Evolutionary conservation across 2,329 filamentous ascomycete genomes (phyloP), one percentile per base, ranked within the genome.

Genomic region (Phoma herbarum): DNA sequence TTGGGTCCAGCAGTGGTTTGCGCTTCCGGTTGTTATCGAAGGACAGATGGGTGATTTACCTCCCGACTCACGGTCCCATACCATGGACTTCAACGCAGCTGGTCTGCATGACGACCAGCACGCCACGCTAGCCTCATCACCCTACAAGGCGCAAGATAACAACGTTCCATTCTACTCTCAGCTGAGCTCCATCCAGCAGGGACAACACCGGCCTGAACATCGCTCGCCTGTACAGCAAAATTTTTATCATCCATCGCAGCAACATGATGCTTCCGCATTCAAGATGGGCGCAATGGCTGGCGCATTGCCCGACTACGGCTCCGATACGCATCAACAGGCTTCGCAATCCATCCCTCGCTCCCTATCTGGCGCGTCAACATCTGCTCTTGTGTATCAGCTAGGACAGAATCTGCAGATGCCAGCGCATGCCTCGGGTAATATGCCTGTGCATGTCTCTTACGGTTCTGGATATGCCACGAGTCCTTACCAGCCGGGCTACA

Each of bases 1-100:
- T 67, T 79, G 76, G 77, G 65, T 79, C 59, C 77, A 79, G 60
- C 77, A 78, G 75, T 79, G 77, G 77, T 65, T 79, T 57, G 71
- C 76, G 58, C 68, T 79, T 69, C 77, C 77, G 46, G 57, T 78
- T 61, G 62, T 77, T 63, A 61, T 68, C 61, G 74, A 78, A 58
- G 70, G 73, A 62, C 72, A 70, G 61, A 79, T 79, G 77, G 77
- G 77, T 53, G 77, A 79, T 64, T 28, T 76, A 68, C 72, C 76
- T 52, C 60, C 67, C 57, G 69, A 69, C 42, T 60, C 70, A 33
- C 67, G 65, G 64, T 61, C 67, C 39, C 74, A 72, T 56, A 57
- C 71, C 53, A 64, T 73, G 65, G 74, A 74, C 58, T 63, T 61
- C 61, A 64, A 69, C 31, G 64, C 69, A 67, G 61, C 70, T 57